A percentile compares a stretch with the other conserved stretches of the same genome.
phyloP scores from a whole-genome alignment of 768 basidiomycete species.

The Epithele typhae region DNA sequence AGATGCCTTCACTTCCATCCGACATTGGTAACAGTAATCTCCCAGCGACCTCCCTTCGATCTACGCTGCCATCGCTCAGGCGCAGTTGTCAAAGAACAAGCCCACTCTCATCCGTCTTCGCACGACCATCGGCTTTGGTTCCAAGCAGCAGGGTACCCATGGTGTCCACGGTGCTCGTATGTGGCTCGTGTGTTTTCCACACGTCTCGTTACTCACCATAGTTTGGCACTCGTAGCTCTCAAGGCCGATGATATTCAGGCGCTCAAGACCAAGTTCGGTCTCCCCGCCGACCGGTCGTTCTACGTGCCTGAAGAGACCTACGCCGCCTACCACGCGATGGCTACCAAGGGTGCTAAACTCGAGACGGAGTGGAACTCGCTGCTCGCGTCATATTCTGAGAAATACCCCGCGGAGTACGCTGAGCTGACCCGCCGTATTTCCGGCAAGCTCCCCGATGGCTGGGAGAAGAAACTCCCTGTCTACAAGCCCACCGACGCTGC shows the following conservation, averaged over 20 bases:
- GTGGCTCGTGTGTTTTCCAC: conserved; percentile 28
- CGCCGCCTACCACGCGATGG: conserved; percentile 60
- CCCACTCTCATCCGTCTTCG: conserved; percentile 83
- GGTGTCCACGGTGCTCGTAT: conserved; percentile 91
- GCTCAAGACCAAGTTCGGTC: conserved; percentile 81
- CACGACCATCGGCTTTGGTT: conserved; percentile 93
- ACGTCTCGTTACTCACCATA: neutral
- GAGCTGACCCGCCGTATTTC: conserved; percentile 84
- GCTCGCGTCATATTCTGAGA: conserved; percentile 63
- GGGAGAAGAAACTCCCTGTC: conserved; percentile 82
- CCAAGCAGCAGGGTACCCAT: conserved; percentile 89
- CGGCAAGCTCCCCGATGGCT: conserved; percentile 77
- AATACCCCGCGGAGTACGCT: conserved; percentile 80
- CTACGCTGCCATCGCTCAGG: conserved; percentile 72
- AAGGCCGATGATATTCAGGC: conserved; percentile 87
- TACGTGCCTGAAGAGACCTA: conserved; percentile 71
- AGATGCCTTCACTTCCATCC: neutral
- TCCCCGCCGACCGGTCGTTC: conserved; percentile 76
- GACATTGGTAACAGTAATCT: conserved; percentile 7
- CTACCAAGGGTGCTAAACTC: conserved; percentile 66
- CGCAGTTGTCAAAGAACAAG: conserved; percentile 70
- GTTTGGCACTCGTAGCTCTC: conserved; percentile 61
- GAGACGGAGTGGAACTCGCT: conserved; percentile 74
- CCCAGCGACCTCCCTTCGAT: conserved; percentile 73
- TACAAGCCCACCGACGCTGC: conserved; percentile 84